Base-by-base conservation (phyloP, 371 early-diverging fungal genomes). In the Nematocida sp. region DNA sequence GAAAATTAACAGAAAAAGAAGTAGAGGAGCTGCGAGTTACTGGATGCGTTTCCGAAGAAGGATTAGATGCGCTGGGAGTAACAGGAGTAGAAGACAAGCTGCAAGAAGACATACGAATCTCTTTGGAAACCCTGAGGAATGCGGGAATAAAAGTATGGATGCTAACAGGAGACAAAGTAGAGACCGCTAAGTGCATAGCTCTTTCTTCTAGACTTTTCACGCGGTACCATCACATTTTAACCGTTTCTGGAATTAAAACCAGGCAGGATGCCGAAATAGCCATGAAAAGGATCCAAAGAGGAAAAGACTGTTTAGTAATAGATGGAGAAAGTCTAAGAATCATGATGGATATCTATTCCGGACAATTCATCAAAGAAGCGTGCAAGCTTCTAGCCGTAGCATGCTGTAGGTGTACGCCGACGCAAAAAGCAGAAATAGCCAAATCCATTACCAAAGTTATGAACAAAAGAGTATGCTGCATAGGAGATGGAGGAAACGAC, bases 1-100 rank as follows among this genome's bases (percentile, higher is more conserved):
- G 91, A 79, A 79, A 87, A 23, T 80, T 99, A 11, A 86, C 90
- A 1, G 86, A 87, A 25, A 91, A 77, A 49, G 79, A 83, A 54
- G 79, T 64, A 50, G n/a, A 57, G 47, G 45, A 36, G 5, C 82
- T 83, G 71, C 16, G 11, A 30, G n/a, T n/a, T 16, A 38, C 53
- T 2, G 55, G 76, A 11, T 16, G n/a, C 5, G 79, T 84, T 1
- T 80, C 95, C 39, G 96, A 97, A 78, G 85, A 85, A 26, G 92
- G 93, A 64, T 77, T 98, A 63, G 92, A 92, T 76, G 83, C 94
- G 28, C 83, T 96, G n/a, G 97, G 97, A 1, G 56, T 95, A 50
- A 96, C 97, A 0, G 96, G 94, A n/a, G 95, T 98, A 16, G 97
- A 97, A 83, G 99, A 98, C 80, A 92, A 92, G 80, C 86, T 98